Evolutionary conservation across 192 early-diverging fungal species (phyloP).

Genomic region (Gonapodya prolifera): DNA sequence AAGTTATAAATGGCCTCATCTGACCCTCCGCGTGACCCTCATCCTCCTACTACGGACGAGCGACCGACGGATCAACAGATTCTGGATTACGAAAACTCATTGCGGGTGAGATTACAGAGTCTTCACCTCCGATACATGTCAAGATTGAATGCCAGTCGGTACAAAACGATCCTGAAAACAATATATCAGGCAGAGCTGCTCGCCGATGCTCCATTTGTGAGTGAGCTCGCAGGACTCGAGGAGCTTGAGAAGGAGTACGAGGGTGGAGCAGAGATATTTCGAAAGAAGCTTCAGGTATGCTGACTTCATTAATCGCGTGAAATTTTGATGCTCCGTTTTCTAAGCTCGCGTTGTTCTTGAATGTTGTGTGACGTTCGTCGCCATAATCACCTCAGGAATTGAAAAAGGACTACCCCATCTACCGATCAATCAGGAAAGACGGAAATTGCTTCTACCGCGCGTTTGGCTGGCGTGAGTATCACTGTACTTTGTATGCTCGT

Average conservation of each 20-base stretch:
- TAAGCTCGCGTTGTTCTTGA: no score
- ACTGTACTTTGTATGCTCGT: neutral
- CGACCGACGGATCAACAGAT: conserved; percentile 2
- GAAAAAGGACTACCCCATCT: neutral
- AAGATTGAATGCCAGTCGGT: no score
- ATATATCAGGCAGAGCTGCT: neutral
- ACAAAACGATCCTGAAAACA: no score
- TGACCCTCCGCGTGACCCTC: no score
- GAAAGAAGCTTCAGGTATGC: conserved; percentile 1
- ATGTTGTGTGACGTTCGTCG: neutral
- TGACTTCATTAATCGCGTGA: no score
- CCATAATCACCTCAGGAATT: neutral
- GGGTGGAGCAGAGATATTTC: neutral
- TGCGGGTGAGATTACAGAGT: neutral
- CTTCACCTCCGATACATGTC: neutral
- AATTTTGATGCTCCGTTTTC: no score
- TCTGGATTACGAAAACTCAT: neutral
- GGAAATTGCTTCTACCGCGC: conserved; percentile 4
- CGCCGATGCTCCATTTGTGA: neutral
- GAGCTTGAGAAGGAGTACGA: neutral
- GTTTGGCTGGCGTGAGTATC: conserved; percentile 1
- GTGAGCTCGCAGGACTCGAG: neutral
- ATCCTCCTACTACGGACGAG: neutral
- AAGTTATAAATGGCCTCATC: no score
- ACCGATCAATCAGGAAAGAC: neutral